These are phyloP conservation scores for Aspergillus leporis DNA, from an alignment of 495 filamentous ascomycete species.

Conservation along the genomic window DNA sequence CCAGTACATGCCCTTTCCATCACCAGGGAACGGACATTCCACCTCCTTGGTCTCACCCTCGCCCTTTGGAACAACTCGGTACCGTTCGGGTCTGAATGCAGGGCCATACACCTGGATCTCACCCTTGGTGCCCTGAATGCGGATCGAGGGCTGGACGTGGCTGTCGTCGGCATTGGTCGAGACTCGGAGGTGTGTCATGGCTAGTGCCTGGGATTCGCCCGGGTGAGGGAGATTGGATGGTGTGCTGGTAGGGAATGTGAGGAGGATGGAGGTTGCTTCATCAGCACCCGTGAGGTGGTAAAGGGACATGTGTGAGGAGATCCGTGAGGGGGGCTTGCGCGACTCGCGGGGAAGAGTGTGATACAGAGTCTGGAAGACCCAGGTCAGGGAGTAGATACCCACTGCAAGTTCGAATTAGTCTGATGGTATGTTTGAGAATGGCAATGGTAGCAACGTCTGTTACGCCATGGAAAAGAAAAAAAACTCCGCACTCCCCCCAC, in stretches of 20 bases:
- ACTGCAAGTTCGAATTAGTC: conserved; percentile 41
- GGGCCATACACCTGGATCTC: conserved; percentile 82
- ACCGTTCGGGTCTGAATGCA: conserved; percentile 67
- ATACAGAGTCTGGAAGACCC: conserved; percentile 92
- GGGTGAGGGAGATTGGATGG: conserved; percentile 38
- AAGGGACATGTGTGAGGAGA: conserved; percentile 66
- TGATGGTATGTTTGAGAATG: background rate
- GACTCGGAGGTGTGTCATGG: conserved; percentile 73
- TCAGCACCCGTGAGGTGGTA: conserved; percentile 81
- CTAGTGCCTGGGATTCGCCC: conserved; percentile 65
- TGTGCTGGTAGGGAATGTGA: conserved; percentile 70
- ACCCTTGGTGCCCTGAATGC: conserved; percentile 82
- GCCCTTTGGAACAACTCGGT: conserved; percentile 56
- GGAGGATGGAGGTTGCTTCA: conserved; percentile 75
- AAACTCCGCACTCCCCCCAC: too few species aligned
- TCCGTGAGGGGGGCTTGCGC: conserved; percentile 55
- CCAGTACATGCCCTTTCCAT: conserved; percentile 89
- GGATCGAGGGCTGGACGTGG: conserved; percentile 65
- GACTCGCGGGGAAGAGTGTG: conserved; percentile 63
- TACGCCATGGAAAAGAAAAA: background rate
- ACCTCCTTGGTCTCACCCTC: conserved; percentile 54
- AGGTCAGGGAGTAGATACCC: conserved; percentile 87
- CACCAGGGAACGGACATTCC: conserved; percentile 62
- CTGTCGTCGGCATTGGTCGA: conserved; percentile 66
- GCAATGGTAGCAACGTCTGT: background rate